Percentiles rank a stretch among this genome's conserved stretches.
These are phyloP conservation scores for Lichtheimia hyalospora DNA, from an alignment of 371 early-diverging fungal genomes.

Conservation along the genomic window DNA sequence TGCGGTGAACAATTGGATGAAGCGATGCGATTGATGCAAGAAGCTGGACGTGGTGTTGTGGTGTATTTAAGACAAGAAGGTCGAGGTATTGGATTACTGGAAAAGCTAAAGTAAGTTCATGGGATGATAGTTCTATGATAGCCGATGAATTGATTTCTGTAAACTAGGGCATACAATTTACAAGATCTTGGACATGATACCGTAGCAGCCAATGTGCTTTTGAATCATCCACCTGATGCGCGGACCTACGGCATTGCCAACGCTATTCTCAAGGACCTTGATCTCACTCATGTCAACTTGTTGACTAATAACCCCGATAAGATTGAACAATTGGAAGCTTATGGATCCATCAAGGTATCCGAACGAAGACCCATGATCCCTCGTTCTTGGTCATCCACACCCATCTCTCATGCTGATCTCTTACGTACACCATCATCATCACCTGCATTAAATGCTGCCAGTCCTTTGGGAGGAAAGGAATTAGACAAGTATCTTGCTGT, in stretches of 20 bases:
- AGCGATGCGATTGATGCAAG: slow-evolving; percentile 88
- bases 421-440: slow-evolving; percentile 30
- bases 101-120: slow-evolving; percentile 84
- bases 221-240: slow-evolving; percentile 90
- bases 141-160: background rate
- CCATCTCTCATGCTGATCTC: slow-evolving; percentile 11
- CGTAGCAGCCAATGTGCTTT: slow-evolving; percentile 85
- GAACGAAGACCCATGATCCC: slow-evolving; percentile 92
- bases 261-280: slow-evolving; percentile 85
- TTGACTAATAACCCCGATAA: slow-evolving; percentile 97
- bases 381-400: slow-evolving; percentile 61
- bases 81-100: slow-evolving; percentile 90
- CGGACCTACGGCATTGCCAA: slow-evolving; percentile 92
- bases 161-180: slow-evolving; percentile 88
- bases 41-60: slow-evolving; percentile 84
- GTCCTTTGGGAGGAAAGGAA: slow-evolving; percentile 44
- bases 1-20: slow-evolving; percentile 94
- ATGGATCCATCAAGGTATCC: slow-evolving; percentile 69
- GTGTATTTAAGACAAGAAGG: slow-evolving; percentile 96
- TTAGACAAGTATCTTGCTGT: slow-evolving; percentile 81
- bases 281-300: slow-evolving; percentile 64
- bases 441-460: slow-evolving; percentile 8
- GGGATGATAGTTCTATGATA: background rate
- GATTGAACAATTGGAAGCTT: slow-evolving; percentile 73
- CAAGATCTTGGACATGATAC: slow-evolving; percentile 97